phyloP scores from a whole-genome alignment of 2,329 filamentous ascomycete species.

The Alternaria ventricosa region DNA sequence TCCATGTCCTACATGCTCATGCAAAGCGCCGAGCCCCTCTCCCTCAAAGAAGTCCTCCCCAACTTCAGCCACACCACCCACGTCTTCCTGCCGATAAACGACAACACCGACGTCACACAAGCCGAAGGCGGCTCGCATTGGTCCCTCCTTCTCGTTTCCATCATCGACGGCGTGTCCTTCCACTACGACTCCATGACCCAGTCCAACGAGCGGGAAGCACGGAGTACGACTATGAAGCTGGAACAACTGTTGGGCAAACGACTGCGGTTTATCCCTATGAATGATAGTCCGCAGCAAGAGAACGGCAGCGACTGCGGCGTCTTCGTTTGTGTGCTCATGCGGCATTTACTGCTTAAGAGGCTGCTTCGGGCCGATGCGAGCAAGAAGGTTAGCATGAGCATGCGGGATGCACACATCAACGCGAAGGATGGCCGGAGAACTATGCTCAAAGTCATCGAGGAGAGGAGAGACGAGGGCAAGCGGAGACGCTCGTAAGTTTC shows the following conservation, averaged over 20 bases:
- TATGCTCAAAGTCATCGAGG: conserved; percentile 89
- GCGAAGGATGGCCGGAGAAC: conserved; percentile 82
- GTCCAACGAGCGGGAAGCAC: conserved; percentile 77
- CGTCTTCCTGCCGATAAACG: conserved; percentile 95
- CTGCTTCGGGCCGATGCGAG: conserved; percentile 79
- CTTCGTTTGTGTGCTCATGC: conserved; percentile 94
- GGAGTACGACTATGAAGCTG: conserved; percentile 72
- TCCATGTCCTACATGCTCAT: conserved; percentile 93
- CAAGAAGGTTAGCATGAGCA: conserved; percentile 93
- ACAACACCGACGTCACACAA: conserved; percentile 77
- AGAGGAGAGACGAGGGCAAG: conserved; percentile 84
- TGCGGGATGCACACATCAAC: conserved; percentile 84
- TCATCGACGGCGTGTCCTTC: conserved; percentile 89
- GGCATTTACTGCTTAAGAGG: conserved; percentile 85
- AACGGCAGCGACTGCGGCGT: conserved; percentile 95
- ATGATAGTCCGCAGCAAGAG: conserved; percentile 87
- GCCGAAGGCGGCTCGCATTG: conserved; percentile 95
- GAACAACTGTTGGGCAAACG: conserved; percentile 69
- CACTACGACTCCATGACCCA: conserved; percentile 91
- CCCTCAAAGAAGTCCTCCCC: conserved; percentile 73
- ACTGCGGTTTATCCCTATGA: conserved; percentile 78
- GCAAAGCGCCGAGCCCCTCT: conserved; percentile 67
- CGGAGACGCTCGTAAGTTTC: conserved; percentile 77
- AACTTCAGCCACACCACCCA: conserved; percentile 83
- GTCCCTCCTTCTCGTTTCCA: conserved; percentile 88